These are phyloP conservation scores for Mycena citricolor DNA, from an alignment of 1,284 basidiomycete species.

Conservation along the genomic window DNA sequence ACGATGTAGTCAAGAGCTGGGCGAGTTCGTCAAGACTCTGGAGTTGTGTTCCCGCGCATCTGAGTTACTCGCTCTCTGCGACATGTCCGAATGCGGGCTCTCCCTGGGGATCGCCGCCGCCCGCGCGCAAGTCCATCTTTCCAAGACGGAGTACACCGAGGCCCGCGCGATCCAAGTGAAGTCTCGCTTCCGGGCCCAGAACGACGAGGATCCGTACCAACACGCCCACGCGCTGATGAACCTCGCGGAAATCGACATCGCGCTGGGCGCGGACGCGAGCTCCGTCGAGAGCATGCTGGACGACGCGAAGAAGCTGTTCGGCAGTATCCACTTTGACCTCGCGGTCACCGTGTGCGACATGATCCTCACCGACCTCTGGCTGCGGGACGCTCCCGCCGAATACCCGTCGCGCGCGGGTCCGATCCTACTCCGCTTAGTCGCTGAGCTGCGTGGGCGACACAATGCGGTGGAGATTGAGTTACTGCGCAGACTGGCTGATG, in stretches of 20 bases:
- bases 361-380: background rate
- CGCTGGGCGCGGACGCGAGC: background rate
- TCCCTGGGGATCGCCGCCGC: background rate
- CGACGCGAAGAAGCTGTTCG: background rate
- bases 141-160: constrained; percentile 11
- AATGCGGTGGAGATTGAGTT: constrained; percentile 1
- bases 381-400: background rate
- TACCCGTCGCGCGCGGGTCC: background rate
- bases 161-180: constrained; percentile 1
- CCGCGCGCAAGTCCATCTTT: constrained; percentile 3
- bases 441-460: background rate
- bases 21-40: too few relatives aligned
- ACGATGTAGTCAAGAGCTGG: too few relatives aligned
- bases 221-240: constrained; percentile 1
- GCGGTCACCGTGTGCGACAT: background rate
- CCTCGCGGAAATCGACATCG: background rate
- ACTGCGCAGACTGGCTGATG: constrained; percentile 5
- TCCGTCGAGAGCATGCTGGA: constrained; percentile 1
- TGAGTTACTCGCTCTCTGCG: too few relatives aligned
- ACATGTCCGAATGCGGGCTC: too few relatives aligned
- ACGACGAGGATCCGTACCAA: background rate
- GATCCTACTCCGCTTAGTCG: background rate
- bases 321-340: background rate
- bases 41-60: too few relatives aligned
- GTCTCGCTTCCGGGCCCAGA: background rate